A percentile compares a stretch with the other conserved stretches of the same genome.
phyloP scores from a whole-genome alignment of 208 protist genomes.

The Trypanosoma lewisi region DNA sequence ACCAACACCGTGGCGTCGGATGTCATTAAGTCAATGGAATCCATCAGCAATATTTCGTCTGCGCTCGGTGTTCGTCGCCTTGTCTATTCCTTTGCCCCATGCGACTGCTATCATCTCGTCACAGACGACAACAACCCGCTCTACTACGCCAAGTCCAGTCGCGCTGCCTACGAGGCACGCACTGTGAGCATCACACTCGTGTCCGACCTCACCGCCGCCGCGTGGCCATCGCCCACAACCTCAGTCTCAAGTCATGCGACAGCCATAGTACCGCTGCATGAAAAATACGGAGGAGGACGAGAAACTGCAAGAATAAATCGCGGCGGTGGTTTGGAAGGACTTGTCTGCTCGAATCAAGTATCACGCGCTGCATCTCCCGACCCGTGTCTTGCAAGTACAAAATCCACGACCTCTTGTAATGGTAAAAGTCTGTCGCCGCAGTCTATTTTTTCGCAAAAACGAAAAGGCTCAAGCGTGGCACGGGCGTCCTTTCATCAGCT shows the following conservation, averaged over 20 bases:
- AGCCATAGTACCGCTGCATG: background rate
- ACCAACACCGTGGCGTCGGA: too few relatives aligned
- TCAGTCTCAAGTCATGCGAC: conserved; percentile 11
- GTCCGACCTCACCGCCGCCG: conserved; percentile 42
- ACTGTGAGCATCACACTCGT: conserved; percentile 58
- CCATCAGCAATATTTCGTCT: conserved; percentile 2
- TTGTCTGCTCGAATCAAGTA: conserved; percentile 28
- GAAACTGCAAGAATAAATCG: background rate
- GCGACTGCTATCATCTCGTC: conserved; percentile 74
- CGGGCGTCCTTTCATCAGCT: conserved; percentile 11
- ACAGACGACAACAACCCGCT: conserved; percentile 59
- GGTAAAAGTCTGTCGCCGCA: conserved; percentile 11
- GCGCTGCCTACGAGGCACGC: conserved; percentile 44
- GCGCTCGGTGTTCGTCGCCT: conserved; percentile 49
- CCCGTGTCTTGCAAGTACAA: background rate
- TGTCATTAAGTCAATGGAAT: background rate
- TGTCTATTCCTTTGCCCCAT: conserved; percentile 69
- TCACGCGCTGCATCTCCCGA: conserved; percentile 34
- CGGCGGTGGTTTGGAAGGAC: conserved; percentile 20
- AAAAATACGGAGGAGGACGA: background rate
- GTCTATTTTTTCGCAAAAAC: background rate
- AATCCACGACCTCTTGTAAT: background rate
- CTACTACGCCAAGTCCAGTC: conserved; percentile 60
- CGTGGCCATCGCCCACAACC: conserved; percentile 17
- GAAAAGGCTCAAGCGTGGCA: background rate